phyloP scores from a whole-genome alignment of 2,329 filamentous ascomycete species.

The Myrmaecium sp. region DNA sequence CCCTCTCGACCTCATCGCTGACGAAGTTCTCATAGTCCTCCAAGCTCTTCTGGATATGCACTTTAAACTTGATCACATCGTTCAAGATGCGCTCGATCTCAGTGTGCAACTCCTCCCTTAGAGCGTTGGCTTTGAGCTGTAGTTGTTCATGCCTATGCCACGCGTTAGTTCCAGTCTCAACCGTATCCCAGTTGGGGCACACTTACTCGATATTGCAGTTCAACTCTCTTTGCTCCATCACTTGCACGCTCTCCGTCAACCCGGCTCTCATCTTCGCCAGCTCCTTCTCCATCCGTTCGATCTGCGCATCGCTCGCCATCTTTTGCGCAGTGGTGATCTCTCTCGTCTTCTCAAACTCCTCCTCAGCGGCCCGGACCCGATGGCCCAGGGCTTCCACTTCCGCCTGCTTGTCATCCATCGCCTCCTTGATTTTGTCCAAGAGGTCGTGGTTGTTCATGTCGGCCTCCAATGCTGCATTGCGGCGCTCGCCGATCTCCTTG shows the following conservation, averaged over 20 bases:
- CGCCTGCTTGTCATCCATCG: constrained; percentile 84
- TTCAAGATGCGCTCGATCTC: constrained; percentile 93
- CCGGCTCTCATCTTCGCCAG: constrained; percentile 80
- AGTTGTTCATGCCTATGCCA: constrained; percentile 69
- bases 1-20: constrained; percentile 68
- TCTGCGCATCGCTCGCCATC: constrained; percentile 76
- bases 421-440: constrained; percentile 87
- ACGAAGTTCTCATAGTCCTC: constrained; percentile 93
- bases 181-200: background rate
- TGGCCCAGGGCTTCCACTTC: constrained; percentile 89
- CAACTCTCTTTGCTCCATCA: constrained; percentile 91
- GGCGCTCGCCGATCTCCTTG: constrained; percentile 83
- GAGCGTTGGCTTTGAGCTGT: constrained; percentile 61
- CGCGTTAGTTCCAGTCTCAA: constrained; percentile 2
- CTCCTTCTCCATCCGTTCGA: constrained; percentile 98
- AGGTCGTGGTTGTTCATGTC: constrained; percentile 87
- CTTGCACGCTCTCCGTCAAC: constrained; percentile 69
- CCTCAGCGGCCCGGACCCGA: constrained; percentile 69
- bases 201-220: constrained; percentile 86
- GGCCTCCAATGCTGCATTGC: constrained; percentile 64
- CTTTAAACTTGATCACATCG: constrained; percentile 96
- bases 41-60: constrained; percentile 81
- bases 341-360: constrained; percentile 87
- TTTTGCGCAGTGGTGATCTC: constrained; percentile 77
- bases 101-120: constrained; percentile 95